These are phyloP conservation scores for Clohesyomyces aquaticus DNA, from an alignment of 495 filamentous ascomycete species.

Conservation along the genomic window DNA sequence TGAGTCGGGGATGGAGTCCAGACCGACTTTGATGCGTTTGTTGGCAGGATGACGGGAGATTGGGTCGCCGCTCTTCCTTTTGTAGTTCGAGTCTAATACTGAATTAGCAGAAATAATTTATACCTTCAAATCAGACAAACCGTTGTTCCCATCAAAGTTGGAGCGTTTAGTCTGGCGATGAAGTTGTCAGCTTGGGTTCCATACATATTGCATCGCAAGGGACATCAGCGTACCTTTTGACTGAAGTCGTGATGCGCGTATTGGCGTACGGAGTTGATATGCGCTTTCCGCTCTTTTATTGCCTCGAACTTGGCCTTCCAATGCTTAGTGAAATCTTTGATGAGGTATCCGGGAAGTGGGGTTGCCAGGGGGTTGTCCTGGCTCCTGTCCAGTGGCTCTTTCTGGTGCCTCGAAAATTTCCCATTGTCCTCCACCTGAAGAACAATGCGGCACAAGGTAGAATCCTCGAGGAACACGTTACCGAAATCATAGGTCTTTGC, in stretches of 20 bases:
- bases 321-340: neutral
- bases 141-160: neutral
- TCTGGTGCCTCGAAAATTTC: neutral
- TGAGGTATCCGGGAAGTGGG: constrained; percentile 6
- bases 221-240: neutral
- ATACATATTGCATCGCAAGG: constrained; percentile 9
- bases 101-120: neutral
- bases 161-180: too few species aligned
- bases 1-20: constrained; percentile 6
- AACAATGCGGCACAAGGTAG: neutral
- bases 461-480: constrained; percentile 10
- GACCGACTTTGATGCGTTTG: constrained; percentile 20
- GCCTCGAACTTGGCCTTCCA: constrained; percentile 20
- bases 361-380: neutral
- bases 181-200: too few species aligned
- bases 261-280: constrained; percentile 9
- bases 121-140: too few species aligned
- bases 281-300: neutral
- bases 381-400: neutral
- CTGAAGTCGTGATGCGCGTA: neutral
- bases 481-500: constrained; percentile 14
- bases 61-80: constrained; percentile 1
- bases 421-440: constrained; percentile 11
- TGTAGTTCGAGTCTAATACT: neutral
- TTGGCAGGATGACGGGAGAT: constrained; percentile 14